phyloP scores from a whole-genome alignment of 225 moss, liverwort and hornwort genomes.

The Polytrichum commune region DNA sequence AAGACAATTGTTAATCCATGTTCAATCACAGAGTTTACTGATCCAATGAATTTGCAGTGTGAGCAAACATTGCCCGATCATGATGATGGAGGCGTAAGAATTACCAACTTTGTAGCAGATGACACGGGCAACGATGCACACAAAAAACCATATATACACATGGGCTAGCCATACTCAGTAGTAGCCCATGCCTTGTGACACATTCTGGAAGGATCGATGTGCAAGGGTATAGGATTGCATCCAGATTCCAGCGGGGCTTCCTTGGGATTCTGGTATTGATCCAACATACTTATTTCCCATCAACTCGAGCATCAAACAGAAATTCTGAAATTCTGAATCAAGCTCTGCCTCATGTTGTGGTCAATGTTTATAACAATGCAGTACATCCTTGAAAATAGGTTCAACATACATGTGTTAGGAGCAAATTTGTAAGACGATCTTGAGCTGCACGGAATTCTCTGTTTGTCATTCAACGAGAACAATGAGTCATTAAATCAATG shows the following conservation, averaged over 20 bases:
- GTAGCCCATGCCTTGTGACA: neutral
- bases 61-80: too few species aligned
- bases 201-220: neutral
- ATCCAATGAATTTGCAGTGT: too few species aligned
- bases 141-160: neutral
- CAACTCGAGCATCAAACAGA: too few species aligned
- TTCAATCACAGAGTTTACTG: too few species aligned
- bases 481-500: too few species aligned
- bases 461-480: constrained; percentile 4
- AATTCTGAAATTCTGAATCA: too few species aligned
- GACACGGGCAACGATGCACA: too few species aligned
- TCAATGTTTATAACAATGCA: too few species aligned
- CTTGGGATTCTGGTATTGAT: neutral
- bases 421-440: constrained; percentile 73
- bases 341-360: too few species aligned
- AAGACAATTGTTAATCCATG: too few species aligned
- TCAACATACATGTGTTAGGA: constrained; percentile 55
- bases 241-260: neutral
- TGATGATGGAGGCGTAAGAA: too few species aligned
- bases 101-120: too few species aligned
- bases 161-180: neutral
- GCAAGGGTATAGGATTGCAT: neutral
- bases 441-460: constrained; percentile 92
- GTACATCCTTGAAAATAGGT: constrained; percentile 3
- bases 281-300: neutral